These are phyloP conservation scores for Ascochyta koolunga DNA, from an alignment of 2,329 filamentous ascomycete genomes.

Conservation along the genomic window DNA sequence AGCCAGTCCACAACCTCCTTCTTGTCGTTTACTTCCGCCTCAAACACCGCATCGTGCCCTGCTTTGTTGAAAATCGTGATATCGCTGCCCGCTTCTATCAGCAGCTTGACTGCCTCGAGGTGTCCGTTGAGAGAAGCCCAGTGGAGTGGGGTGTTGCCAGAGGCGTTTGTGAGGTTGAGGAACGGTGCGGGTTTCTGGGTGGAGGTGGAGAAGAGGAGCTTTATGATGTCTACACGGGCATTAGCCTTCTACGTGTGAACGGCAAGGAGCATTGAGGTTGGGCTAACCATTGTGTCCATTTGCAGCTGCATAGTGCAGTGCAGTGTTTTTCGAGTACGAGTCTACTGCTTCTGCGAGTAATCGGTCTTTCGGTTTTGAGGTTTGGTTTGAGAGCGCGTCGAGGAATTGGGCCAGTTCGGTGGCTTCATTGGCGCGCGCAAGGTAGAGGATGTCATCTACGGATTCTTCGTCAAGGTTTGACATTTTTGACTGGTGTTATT, in stretches of 20 bases:
- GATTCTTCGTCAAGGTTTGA: conserved; percentile 65
- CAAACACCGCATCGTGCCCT: conserved; percentile 69
- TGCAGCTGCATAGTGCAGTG: conserved; percentile 88
- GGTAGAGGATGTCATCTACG: conserved; percentile 91
- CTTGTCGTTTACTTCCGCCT: conserved; percentile 58
- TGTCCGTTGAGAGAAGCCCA: conserved; percentile 94
- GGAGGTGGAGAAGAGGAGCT: conserved; percentile 48
- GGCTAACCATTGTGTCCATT: conserved; percentile 80
- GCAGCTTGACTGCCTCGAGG: conserved; percentile 75
- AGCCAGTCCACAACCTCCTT: conserved; percentile 56
- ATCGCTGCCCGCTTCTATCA: conserved; percentile 78
- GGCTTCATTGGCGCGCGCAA: conserved; percentile 78
- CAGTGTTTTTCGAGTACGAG: conserved; percentile 75
- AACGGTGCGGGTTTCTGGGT: conserved; percentile 48
- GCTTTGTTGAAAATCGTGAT: conserved; percentile 80
- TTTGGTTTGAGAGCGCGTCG: conserved; percentile 64
- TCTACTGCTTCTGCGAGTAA: conserved; percentile 75
- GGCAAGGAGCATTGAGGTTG: background rate
- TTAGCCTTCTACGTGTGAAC: too few relatives aligned
- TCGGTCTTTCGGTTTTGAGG: conserved; percentile 63
- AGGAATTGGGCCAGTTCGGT: conserved; percentile 69
- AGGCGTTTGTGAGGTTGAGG: conserved; percentile 74
- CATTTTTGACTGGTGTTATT: conserved; percentile 20
- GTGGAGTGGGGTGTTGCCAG: conserved; percentile 90
- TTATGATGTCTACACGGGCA: conserved; percentile 37